Conservation (phyloP, 345 rosid species). For the Balakata baccata region DNA sequence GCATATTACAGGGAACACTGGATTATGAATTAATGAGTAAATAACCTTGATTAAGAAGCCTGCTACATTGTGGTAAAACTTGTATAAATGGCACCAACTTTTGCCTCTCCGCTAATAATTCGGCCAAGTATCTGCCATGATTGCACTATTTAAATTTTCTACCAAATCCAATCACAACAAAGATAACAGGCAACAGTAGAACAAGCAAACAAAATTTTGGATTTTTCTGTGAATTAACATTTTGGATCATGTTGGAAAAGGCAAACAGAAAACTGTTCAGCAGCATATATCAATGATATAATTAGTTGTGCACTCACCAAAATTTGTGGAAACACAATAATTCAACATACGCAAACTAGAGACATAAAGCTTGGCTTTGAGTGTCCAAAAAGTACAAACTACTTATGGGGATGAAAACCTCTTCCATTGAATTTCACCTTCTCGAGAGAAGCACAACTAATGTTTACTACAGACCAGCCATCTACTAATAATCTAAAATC, state of each 20-base stretch:
- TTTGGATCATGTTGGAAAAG: background rate
- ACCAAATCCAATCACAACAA: background rate
- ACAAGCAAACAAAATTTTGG: background rate
- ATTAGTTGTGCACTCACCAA: background rate
- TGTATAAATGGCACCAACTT: slow-evolving; percentile 74
- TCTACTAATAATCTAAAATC: background rate
- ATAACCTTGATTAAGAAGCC: slow-evolving; percentile 81
- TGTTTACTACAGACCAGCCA: background rate
- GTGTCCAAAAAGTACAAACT: background rate
- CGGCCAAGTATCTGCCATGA: slow-evolving; percentile 71
- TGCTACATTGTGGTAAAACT: slow-evolving; percentile 58
- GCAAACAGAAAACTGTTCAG: background rate
- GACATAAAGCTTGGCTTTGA: background rate
- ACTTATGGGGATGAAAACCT: background rate
- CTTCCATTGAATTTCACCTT: background rate
- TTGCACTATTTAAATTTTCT: slow-evolving; percentile 9
- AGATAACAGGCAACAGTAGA: background rate
- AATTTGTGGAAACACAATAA: background rate
- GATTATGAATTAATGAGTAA: slow-evolving; percentile 12
- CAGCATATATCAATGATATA: background rate
- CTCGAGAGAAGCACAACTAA: background rate
- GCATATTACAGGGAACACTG: background rate
- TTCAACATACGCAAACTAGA: background rate
- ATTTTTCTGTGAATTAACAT: background rate
- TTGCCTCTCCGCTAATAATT: slow-evolving; percentile 80